Percentiles rank a stretch among this genome's conserved stretches.
These are phyloP conservation scores for Lactarius sanguifluus DNA, from an alignment of 768 basidiomycete genomes.

Conservation along the genomic window DNA sequence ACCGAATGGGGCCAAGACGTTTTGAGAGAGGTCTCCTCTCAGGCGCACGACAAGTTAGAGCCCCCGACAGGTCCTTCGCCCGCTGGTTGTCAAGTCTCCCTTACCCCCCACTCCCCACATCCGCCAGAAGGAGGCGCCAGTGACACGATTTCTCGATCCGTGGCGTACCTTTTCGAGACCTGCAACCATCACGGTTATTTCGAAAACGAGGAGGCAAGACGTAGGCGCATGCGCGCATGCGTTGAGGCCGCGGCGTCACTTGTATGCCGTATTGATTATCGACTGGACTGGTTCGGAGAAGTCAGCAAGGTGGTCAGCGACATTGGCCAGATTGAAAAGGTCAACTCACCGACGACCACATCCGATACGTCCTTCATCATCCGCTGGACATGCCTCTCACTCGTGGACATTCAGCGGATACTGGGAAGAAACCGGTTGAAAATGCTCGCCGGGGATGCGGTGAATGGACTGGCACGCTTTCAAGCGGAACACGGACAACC, in stretches of 20 bases:
- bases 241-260: constrained; percentile 4
- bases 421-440: background rate
- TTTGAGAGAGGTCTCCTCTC: background rate
- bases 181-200: background rate
- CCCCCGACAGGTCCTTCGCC: too few relatives aligned
- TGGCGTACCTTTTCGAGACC: constrained; percentile 3
- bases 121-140: background rate
- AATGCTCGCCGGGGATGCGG: background rate
- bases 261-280: background rate
- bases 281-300: constrained; percentile 2
- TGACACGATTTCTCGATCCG: background rate
- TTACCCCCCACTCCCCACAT: accelerated
- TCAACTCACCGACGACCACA: too few relatives aligned
- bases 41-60: background rate
- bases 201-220: background rate
- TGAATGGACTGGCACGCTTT: background rate
- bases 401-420: background rate
- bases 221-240: background rate
- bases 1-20: background rate
- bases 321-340: background rate
- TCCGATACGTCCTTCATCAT: background rate
- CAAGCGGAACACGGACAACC: background rate
- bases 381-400: constrained; percentile 10
- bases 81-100: background rate
- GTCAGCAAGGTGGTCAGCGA: background rate